Evolutionary conservation across 163 green algal species (phyloP).

Genomic region (Chlamydomonas reinhardtii): DNA sequence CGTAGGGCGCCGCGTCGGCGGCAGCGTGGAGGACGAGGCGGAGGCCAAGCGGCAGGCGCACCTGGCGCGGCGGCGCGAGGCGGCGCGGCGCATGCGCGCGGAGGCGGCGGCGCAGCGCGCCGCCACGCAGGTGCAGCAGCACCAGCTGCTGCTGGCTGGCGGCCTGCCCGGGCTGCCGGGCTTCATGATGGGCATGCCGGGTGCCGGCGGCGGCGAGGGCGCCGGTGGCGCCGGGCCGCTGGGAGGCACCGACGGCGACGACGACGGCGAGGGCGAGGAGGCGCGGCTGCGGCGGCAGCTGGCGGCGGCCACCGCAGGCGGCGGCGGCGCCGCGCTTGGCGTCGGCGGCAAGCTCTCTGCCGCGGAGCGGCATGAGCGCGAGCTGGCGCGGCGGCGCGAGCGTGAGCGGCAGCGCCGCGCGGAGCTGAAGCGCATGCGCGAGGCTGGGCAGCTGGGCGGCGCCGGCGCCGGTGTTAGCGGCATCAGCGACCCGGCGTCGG

Average conservation of each 20-base stretch:
- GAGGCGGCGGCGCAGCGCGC: conserved; percentile 34
- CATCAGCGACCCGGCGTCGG: background rate
- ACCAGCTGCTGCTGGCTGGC: background rate
- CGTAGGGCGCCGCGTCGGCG: too few relatives aligned
- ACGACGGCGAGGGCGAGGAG: background rate
- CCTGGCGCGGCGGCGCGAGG: conserved; percentile 23
- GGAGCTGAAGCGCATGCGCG: background rate
- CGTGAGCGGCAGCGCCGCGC: background rate
- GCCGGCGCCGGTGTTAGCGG: background rate
- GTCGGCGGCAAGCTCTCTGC: background rate
- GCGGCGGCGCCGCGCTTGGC: background rate
- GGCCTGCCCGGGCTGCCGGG: too few relatives aligned
- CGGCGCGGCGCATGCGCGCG: conserved; percentile 2
- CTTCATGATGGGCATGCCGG: background rate
- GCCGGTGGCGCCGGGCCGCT: background rate
- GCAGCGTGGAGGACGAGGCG: background rate
- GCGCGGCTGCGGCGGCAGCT: too few relatives aligned
- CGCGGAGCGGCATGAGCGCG: background rate
- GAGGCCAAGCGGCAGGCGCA: conserved; percentile 42
- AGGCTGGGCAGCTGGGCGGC: background rate
- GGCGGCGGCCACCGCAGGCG: too few relatives aligned
- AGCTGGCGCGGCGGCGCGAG: background rate
- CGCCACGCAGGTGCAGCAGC: background rate
- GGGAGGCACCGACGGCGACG: conserved; percentile 11
- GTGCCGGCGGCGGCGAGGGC: background rate